Conservation (phyloP, 2,329 filamentous ascomycete species). For the Colletotrichum cordylinicola region DNA sequence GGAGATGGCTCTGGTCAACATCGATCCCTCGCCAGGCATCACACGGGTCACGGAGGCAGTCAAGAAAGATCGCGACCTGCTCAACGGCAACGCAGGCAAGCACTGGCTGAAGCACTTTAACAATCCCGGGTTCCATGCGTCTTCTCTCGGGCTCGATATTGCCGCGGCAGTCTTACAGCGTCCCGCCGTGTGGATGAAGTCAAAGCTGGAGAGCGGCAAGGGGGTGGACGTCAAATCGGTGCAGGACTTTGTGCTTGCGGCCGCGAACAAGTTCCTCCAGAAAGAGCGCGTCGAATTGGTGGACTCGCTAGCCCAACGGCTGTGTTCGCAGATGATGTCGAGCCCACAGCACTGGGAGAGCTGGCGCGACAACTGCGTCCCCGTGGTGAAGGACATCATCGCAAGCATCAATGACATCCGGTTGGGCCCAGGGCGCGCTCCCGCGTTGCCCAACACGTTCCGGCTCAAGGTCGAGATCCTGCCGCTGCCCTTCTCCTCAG, state of each 20-base stretch:
- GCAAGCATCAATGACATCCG: slow-evolving; percentile 7
- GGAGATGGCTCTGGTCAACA: slow-evolving; percentile 25
- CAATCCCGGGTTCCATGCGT: neutral
- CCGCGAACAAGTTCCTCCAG: neutral
- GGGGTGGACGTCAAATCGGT: neutral
- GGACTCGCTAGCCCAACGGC: neutral
- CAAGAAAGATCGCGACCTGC: slow-evolving; percentile 26
- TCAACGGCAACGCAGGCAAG: slow-evolving; percentile 30
- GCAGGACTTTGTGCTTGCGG: neutral
- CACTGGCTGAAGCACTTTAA: slow-evolving; percentile 35
- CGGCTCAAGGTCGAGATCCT: slow-evolving; percentile 19
- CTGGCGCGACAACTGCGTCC: slow-evolving; percentile 27
- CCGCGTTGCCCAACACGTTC: slow-evolving; percentile 25
- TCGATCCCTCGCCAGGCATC: slow-evolving; percentile 27
- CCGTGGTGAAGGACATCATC: slow-evolving; percentile 26
- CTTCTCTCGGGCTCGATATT: neutral
- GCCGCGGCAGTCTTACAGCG: neutral
- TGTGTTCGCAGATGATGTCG: neutral
- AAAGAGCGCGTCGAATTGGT: neutral
- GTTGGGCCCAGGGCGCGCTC: neutral
- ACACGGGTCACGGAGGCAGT: slow-evolving; percentile 28
- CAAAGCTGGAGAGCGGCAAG: neutral
- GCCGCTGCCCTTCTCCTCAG: slow-evolving; percentile 11
- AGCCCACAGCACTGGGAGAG: neutral
- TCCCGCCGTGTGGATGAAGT: neutral